Percentiles rank a stretch among this genome's conserved stretches.
These are phyloP conservation scores for Papiliotrema terrestris DNA, from an alignment of 1,284 basidiomycete species.

Conservation along the genomic window DNA sequence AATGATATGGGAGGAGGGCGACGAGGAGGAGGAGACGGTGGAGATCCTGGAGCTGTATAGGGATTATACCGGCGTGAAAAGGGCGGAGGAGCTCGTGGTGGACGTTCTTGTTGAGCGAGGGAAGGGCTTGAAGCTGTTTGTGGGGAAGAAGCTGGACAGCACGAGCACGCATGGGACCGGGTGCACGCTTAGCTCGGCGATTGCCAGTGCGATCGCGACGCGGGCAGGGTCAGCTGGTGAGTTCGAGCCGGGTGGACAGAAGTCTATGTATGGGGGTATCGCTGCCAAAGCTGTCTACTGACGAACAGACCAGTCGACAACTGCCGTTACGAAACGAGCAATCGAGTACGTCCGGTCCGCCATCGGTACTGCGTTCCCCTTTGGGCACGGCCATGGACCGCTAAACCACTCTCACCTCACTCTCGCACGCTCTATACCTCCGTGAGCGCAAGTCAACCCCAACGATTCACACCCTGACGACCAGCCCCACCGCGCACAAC, in stretches of 20 bases:
- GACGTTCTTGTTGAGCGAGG: slow-evolving; percentile 62
- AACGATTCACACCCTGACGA: not conserved
- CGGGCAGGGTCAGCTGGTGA: slow-evolving; percentile 58
- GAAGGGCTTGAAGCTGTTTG: slow-evolving; percentile 56
- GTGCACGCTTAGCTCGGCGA: slow-evolving; percentile 82
- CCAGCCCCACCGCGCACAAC: slow-evolving; percentile 59
- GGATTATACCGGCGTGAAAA: slow-evolving; percentile 1
- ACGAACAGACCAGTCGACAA: too few species aligned
- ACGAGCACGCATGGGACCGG: slow-evolving; percentile 88
- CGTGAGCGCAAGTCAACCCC: slow-evolving; percentile 51
- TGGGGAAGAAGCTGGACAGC: slow-evolving; percentile 64
- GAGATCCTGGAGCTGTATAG: slow-evolving; percentile 26
- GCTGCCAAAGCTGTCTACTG: too few species aligned
- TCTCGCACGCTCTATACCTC: slow-evolving; percentile 55
- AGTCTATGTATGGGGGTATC: too few species aligned
- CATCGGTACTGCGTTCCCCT: slow-evolving; percentile 65
- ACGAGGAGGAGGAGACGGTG: slow-evolving; percentile 16
- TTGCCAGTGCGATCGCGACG: slow-evolving; percentile 58
- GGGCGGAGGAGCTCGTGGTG: slow-evolving; percentile 58
- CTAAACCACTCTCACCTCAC: slow-evolving; percentile 78
- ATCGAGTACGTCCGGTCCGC: slow-evolving; percentile 71
- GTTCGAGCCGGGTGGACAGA: slow-evolving; percentile 26
- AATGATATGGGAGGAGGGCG: slow-evolving; percentile 22
- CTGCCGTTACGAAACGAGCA: slow-evolving; percentile 49
- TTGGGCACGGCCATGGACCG: slow-evolving; percentile 79